Conservation (phyloP, 2,329 filamentous ascomycete genomes). For the Zelopaecilomyces penicillatus region DNA sequence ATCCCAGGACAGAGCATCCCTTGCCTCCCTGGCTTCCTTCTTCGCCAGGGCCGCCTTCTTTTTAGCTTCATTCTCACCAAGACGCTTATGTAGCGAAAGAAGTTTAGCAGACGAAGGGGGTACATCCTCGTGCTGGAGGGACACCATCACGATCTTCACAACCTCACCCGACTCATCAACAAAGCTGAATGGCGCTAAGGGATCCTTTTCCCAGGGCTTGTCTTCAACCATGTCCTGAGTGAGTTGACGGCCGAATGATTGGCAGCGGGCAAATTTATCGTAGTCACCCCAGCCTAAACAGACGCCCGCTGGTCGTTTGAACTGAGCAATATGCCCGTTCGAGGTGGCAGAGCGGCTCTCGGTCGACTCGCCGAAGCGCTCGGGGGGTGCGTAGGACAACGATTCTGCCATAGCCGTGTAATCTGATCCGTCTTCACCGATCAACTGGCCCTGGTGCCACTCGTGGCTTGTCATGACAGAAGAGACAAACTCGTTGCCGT, state of each 20-base stretch:
- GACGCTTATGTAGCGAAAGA: neutral
- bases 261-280: slow-evolving; percentile 6
- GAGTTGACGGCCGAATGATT: slow-evolving; percentile 6
- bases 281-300: slow-evolving; percentile 10
- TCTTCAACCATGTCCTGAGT: slow-evolving; percentile 6
- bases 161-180: slow-evolving; percentile 2
- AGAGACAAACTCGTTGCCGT: slow-evolving; percentile 3
- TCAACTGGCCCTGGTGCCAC: slow-evolving; percentile 9
- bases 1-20: too few relatives aligned
- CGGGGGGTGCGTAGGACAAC: slow-evolving; percentile 4
- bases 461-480: slow-evolving; percentile 2
- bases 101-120: neutral
- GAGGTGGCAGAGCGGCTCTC: too few relatives aligned
- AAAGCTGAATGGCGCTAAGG: neutral
- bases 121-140: neutral
- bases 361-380: too few relatives aligned
- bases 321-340: slow-evolving; percentile 3
- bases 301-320: slow-evolving; percentile 4
- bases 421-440: slow-evolving; percentile 7
- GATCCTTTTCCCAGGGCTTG: slow-evolving; percentile 1
- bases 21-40: too few relatives aligned
- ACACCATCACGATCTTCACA: slow-evolving; percentile 1
- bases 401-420: slow-evolving; percentile 1
- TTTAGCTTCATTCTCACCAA: too few relatives aligned
- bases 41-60: too few relatives aligned